A percentile compares a stretch with the other conserved stretches of the same genome.
Evolutionary conservation across 192 early-diverging fungal species (phyloP).

Genomic region (Radiomyces spectabilis): DNA sequence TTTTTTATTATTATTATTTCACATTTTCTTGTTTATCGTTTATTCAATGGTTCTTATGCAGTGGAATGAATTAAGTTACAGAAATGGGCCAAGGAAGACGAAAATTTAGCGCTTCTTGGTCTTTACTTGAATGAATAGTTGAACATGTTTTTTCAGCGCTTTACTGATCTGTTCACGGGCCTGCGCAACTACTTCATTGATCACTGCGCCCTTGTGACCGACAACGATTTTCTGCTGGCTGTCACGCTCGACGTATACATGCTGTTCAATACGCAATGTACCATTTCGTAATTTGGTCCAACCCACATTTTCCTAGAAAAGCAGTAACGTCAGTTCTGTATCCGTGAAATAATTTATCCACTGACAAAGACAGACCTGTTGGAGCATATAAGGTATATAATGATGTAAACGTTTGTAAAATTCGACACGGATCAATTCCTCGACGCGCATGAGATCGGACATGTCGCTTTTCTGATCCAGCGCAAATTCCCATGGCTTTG

Average conservation of each 20-base stretch:
- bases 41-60: too few relatives aligned
- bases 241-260: conserved; percentile 40
- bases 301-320: conserved; percentile 39
- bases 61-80: too few relatives aligned
- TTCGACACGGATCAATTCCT: conserved; percentile 52
- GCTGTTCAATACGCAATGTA: conserved; percentile 45
- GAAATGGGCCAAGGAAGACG: too few relatives aligned
- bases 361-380: conserved; percentile 14
- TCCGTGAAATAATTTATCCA: background rate
- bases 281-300: conserved; percentile 41
- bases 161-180: conserved; percentile 26
- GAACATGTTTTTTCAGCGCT: conserved; percentile 33
- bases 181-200: conserved; percentile 30
- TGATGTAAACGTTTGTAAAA: conserved; percentile 41
- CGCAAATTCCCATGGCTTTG: conserved; percentile 45
- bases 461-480: conserved; percentile 38
- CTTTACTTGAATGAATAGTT: conserved; percentile 45
- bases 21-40: too few relatives aligned
- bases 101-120: conserved; percentile 22
- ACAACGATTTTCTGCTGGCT: conserved; percentile 50
- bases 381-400: conserved; percentile 48
- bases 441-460: conserved; percentile 44
- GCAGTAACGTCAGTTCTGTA: background rate
- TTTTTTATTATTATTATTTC: too few relatives aligned
- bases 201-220: conserved; percentile 36